Evolutionary conservation across 73 alveolate species (phyloP), one percentile per base, ranked within the genome.

Genomic region (Paramecium primaurelia): DNA sequence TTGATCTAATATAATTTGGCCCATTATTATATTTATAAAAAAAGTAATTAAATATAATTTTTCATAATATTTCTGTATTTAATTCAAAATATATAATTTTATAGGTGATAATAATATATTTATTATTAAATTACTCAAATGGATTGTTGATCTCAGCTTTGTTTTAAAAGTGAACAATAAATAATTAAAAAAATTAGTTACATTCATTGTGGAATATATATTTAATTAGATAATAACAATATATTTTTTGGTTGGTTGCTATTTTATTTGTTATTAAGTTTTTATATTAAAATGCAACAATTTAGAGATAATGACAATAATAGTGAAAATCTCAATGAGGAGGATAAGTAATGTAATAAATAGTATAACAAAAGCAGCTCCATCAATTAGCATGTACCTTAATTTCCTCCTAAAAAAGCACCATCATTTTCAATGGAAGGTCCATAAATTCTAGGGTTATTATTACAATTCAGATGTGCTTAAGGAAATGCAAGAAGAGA

Each of bases 361-460:
- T 73, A 18, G n/a, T 64, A 64, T 32, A 64, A 64, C 51, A 34
- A 26, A 73, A 73, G 87, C 59, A 73, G 87, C 47, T 73, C 60
- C 9, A 80, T 80, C 14, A 80, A 80, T 47, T 3, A 80, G 58
- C 91, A 40, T 2, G 91, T 80, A 2, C 91, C 91, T 9, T 25
- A 80, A 22, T 80, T 80, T 80, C 91, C 91, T 25, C 75, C 47
- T 12, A 80, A 80, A 45, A 80, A 80, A 20, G 45, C 91, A 8
- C 91, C 91, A 20, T 45, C 91, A 1, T 80, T 38, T 47, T 47
- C 87, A 37, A 36, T 37, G 40, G 87, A 73, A 28, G 84, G 51
- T 28, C 84, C 59, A n/a, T n/a, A 73, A 44, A 73, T 34, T 22
- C 68, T 37, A 16, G 37, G n/a, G 28, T 18, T 42, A 58, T 26